A percentile compares a stretch with the other conserved stretches of the same genome.
Conservation (phyloP, 306 rosid genomes). For the Trifolium dubium region DNA sequence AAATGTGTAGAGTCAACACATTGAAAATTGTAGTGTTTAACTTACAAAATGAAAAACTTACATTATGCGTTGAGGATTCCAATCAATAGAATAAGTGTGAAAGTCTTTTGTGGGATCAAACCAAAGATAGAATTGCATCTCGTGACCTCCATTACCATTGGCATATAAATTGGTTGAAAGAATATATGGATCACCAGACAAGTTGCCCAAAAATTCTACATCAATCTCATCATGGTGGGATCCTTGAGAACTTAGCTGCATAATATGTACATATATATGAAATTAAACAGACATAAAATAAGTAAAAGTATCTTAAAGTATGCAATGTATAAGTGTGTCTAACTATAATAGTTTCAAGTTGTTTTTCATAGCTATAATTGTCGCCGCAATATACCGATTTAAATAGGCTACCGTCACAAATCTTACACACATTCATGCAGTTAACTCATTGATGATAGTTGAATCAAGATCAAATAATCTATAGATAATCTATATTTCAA, state of each 20-base stretch:
- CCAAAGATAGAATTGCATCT: constrained; percentile 54
- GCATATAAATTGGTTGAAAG: constrained; percentile 53
- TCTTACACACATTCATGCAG: neutral
- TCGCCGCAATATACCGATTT: too few relatives aligned
- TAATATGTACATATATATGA: neutral
- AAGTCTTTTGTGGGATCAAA: constrained; percentile 54
- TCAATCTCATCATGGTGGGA: constrained; percentile 54
- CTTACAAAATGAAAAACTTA: constrained; percentile 10
- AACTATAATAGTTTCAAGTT: too few relatives aligned
- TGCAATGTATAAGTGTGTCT: too few relatives aligned
- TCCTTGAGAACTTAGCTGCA: constrained; percentile 53
- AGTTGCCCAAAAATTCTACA: constrained; percentile 51
- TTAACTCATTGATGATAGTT: neutral
- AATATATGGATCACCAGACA: constrained; percentile 50
- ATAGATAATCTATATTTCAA: neutral
- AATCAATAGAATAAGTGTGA: constrained; percentile 57
- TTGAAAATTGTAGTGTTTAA: too few relatives aligned
- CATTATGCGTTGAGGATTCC: constrained; percentile 52
- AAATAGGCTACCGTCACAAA: too few relatives aligned
- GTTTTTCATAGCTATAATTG: too few relatives aligned
- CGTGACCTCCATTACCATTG: constrained; percentile 48
- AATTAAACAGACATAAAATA: neutral
- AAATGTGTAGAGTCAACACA: too few relatives aligned
- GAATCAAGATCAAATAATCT: neutral
- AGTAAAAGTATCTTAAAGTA: neutral